Base-by-base conservation (phyloP, 768 basidiomycete species). In the Kwoniella sp. region DNA sequence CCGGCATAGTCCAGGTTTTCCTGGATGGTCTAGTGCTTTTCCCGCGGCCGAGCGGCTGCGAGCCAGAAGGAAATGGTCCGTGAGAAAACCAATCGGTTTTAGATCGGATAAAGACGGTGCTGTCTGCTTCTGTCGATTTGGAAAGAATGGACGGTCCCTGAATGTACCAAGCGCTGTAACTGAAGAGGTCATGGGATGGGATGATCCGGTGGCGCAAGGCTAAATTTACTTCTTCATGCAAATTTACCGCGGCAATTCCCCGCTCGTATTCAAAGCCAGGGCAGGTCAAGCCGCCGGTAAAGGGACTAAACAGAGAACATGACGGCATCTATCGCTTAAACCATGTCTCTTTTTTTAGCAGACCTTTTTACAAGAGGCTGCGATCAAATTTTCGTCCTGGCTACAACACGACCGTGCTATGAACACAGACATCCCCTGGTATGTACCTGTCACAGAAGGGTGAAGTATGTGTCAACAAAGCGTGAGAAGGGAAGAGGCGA, bases 291-390 rank as follows among this genome's bases (percentile, higher is more conserved):
- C 41, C 41, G 41, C 41, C 41, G 41, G 41, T 45, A 45, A 45
- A 45, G 41, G 41, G 41, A 45, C 41, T 45, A 45, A n/a, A 45
- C 8, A 20, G 3, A 11, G 8, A 4, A 3, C 41, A 45, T 45
- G 41, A 45, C 41, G 41, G 41, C 41, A 45, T 45, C 41, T 8
- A 45, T 45, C 41, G 41, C 41, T 45, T 45, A 45, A 45, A 45
- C 41, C 41, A 17, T 11, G 41, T 45, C 41, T 45, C 41, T 45
- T 45, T 45, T 45, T 45, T 45, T 45, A 45, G 41, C 41, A 45
- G 41, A 45, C 41, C 41, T 3, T 20, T 45, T 20, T 13, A 34
- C 34, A 34, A 13, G 34, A 17, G 11, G 20, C 9, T 9, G 41
- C 4, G 15, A 17, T 45, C 41, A 45, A 45, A 45, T 45, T 45